Percentiles rank a stretch among this genome's conserved stretches.
These are phyloP conservation scores for Cicer bijugum DNA, from an alignment of 306 rosid genomes.

Conservation along the genomic window DNA sequence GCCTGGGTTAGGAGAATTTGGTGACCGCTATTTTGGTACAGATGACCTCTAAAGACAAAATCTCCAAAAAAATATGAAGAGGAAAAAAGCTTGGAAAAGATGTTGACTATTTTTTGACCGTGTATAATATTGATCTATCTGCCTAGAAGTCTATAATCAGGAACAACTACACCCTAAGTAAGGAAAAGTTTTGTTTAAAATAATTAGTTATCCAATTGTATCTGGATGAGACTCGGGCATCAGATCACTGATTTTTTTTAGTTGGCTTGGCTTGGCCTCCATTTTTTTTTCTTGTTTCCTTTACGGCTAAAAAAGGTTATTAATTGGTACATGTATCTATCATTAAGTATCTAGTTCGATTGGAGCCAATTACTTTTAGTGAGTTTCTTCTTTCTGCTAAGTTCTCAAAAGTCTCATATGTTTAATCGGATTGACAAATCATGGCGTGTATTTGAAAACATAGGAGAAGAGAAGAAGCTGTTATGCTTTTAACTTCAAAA, in stretches of 20 bases:
- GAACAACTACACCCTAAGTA: slow-evolving; percentile 2
- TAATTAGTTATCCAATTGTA: slow-evolving; percentile 1
- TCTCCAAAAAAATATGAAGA: background rate
- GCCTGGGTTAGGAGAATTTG: slow-evolving; percentile 89
- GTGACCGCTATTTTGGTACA: slow-evolving; percentile 92
- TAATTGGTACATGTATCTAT: background rate
- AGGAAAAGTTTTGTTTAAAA: background rate
- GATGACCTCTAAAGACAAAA: slow-evolving; percentile 50
- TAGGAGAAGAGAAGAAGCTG: no score
- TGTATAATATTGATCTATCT: slow-evolving; percentile 2
- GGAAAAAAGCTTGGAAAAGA: background rate
- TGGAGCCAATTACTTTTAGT: background rate
- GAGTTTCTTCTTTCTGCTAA: no score
- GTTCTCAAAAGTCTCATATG: no score
- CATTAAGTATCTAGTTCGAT: background rate
- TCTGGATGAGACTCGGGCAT: background rate
- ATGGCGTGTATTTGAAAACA: no score
- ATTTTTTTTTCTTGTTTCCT: background rate
- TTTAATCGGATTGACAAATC: no score
- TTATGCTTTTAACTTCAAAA: no score
- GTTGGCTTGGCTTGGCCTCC: background rate
- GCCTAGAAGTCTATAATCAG: background rate
- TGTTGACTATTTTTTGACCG: slow-evolving; percentile 9
- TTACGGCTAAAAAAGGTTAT: background rate
- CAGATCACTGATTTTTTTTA: background rate